These are phyloP conservation scores for Pezicula radicicola DNA, from an alignment of 2,329 filamentous ascomycete species.

Conservation along the genomic window DNA sequence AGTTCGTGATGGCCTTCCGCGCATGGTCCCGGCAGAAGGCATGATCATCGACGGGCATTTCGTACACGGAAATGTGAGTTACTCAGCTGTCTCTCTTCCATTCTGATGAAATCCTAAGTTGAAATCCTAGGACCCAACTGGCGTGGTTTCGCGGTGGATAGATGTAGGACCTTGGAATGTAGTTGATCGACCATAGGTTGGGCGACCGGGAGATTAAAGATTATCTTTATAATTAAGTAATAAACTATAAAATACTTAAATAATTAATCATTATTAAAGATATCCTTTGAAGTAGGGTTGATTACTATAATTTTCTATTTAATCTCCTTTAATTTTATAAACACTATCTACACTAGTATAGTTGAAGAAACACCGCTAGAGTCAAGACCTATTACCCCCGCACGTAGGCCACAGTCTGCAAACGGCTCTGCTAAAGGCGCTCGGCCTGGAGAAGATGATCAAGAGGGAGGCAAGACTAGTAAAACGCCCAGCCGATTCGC, in stretches of 20 bases:
- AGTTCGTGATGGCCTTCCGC: not conserved
- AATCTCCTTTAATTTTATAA: too few relatives aligned
- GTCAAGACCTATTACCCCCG: conserved; percentile 37
- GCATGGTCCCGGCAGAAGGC: conserved; percentile 12
- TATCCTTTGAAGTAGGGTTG: too few relatives aligned
- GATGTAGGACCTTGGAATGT: conserved; percentile 58
- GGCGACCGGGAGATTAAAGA: conserved; percentile 36
- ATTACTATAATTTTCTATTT: too few relatives aligned
- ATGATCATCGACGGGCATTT: conserved; percentile 11
- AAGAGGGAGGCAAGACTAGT: conserved; percentile 19
- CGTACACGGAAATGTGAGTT: conserved; percentile 9
- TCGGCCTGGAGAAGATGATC: conserved; percentile 9
- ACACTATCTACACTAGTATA: conserved; percentile 77
- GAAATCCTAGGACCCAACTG: conserved; percentile 44
- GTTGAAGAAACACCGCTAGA: conserved; percentile 68
- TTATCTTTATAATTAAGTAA: too few relatives aligned
- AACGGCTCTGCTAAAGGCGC: conserved; percentile 38
- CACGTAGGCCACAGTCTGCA: conserved; percentile 29
- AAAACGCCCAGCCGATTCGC: too few relatives aligned
- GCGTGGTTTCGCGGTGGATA: conserved; percentile 45
- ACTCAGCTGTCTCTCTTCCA: not conserved
- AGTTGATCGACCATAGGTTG: conserved; percentile 46
- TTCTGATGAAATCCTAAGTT: not conserved
- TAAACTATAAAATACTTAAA: too few relatives aligned
- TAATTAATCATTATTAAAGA: too few relatives aligned